These are phyloP conservation scores for Leccinum ponderosum DNA, from an alignment of 1,284 basidiomycete species.

Conservation along the genomic window DNA sequence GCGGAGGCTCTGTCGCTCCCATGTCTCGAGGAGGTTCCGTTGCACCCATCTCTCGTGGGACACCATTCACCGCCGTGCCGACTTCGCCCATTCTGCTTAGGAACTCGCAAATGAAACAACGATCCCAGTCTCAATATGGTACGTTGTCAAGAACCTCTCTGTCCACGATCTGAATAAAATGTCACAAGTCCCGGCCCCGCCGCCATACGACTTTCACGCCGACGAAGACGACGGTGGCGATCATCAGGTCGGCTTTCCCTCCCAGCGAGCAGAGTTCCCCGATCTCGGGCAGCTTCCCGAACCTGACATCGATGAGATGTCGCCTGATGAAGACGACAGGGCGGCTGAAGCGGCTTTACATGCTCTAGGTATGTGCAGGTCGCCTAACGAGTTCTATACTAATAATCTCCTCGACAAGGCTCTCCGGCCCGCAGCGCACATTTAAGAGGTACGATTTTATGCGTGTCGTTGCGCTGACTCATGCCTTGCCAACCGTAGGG, in stretches of 20 bases:
- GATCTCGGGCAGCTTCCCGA: background rate
- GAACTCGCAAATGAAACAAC: background rate
- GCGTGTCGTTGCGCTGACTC: no score
- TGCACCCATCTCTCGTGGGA: background rate
- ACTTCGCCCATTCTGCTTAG: background rate
- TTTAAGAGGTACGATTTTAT: no score
- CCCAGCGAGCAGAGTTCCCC: background rate
- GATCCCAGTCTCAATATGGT: background rate
- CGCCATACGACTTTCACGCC: background rate
- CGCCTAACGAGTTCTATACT: background rate
- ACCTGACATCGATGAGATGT: background rate
- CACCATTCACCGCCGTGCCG: background rate
- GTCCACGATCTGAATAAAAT: background rate
- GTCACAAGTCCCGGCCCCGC: background rate
- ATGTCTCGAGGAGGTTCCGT: background rate
- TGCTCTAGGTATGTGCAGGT: background rate
- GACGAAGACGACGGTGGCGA: background rate
- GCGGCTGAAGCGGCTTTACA: background rate
- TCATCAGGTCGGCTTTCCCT: background rate
- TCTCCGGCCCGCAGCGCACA: background rate
- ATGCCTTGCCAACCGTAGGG: background rate
- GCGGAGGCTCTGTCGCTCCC: background rate
- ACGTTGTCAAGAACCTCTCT: background rate
- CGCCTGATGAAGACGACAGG: background rate
- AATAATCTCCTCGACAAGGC: background rate